Evolutionary conservation across 805 yeast genomes (phyloP), one percentile per base, ranked within the genome.

Genomic region (Spathaspora girioi): DNA sequence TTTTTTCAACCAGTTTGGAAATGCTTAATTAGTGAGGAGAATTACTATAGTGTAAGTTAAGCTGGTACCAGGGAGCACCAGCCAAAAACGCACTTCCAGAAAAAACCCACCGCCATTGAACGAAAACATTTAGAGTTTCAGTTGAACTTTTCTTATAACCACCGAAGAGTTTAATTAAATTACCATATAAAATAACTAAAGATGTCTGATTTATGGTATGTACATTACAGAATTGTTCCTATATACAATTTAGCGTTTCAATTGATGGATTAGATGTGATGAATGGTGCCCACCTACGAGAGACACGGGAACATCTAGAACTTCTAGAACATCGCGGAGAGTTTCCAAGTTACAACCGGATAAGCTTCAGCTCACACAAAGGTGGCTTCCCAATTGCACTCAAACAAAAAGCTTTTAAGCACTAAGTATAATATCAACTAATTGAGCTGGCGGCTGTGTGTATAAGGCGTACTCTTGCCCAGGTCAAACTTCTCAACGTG

Each of bases 161-260:
- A 35, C n/a, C 35, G n/a, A 40, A 40, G 26, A 14, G 27, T 38
- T 31, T 11, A 26, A 19, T 23, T 40, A 19, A 20, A 18, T 42
- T 10, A 43, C 18, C 32, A 29, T 29, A 31, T 26, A 27, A 5
- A 26, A 47, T 18, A 11, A 35, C 17, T 31, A 20, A 50, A 20
- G 35, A 84, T 84, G 88, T 81, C 89, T 70, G 89, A 84, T 71
- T 85, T 84, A 76, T 84, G 89, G 89, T 84, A 81, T 63, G 89
- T 79, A n/a, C 14, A 18, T 29, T 38, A 8, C 2, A 11, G 4
- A 26, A 18, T 18, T 19, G 17, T 23, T 9, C 5, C 1, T 5
- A 10, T 8, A 23, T 4, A 42, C 45, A 42, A 6, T 5, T 23
- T 10, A 20, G 23, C 26, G 11, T 11, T 8, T 18, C 43, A 40